Conservation (phyloP, 2,329 filamentous ascomycete genomes). For the Davidsoniella eucalypti region DNA sequence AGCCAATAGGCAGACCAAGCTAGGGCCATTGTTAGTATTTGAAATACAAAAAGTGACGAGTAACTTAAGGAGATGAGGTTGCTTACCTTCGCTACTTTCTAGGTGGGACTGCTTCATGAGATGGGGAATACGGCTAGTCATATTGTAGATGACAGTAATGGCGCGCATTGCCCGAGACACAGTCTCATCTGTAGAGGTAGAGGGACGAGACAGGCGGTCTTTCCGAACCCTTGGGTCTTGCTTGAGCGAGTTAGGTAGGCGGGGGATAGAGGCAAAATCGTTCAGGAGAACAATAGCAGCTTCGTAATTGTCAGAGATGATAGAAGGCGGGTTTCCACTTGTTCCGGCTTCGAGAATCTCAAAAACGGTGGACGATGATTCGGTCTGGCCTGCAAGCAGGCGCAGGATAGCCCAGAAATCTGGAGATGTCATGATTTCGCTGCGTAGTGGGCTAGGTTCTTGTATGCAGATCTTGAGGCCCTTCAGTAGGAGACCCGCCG, state of each 20-base stretch:
- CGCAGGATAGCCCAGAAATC: conserved; percentile 93
- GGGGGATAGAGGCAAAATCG: conserved; percentile 60
- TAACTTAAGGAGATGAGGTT: not conserved
- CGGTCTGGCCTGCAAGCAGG: conserved; percentile 49
- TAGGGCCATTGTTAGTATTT: conserved; percentile 21
- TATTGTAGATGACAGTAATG: conserved; percentile 62
- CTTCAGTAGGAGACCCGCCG: conserved; percentile 58
- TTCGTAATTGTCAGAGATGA: conserved; percentile 93
- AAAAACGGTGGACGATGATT: conserved; percentile 65
- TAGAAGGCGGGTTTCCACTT: conserved; percentile 56
- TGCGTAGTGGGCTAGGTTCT: conserved; percentile 60
- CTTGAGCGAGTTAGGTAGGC: not conserved
- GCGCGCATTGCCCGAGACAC: conserved; percentile 55
- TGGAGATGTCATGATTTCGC: conserved; percentile 87
- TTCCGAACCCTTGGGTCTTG: conserved; percentile 6
- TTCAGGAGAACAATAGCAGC: conserved; percentile 70
- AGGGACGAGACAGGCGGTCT: not conserved
- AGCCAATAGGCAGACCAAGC: conserved; percentile 98
- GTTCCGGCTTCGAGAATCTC: conserved; percentile 69
- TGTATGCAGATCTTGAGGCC: conserved; percentile 69
- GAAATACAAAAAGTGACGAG: not conserved
- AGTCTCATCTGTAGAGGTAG: conserved; percentile 3
- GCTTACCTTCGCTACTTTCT: conserved; percentile 61
- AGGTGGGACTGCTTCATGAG: conserved; percentile 89
- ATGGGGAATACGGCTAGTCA: conserved; percentile 66